Conservation (phyloP, 78 protist genomes). For the Anaeramoeba flamelloides region DNA sequence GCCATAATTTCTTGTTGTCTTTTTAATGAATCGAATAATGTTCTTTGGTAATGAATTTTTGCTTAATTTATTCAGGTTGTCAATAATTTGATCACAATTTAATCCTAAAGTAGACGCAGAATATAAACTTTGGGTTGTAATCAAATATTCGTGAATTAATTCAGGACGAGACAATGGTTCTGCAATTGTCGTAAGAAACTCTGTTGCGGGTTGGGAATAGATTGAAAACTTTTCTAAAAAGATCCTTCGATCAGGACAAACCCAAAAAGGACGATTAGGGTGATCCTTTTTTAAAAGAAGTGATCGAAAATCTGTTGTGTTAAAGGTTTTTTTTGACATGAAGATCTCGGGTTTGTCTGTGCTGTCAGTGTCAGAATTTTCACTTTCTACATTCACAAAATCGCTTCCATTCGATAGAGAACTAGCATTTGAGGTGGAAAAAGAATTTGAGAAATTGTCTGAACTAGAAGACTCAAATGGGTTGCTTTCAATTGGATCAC, state of each 20-base stretch:
- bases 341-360: no score
- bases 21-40: background rate
- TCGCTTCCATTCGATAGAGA: no score
- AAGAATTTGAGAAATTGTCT: no score
- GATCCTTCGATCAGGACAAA: constrained; percentile 61
- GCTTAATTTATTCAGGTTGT: background rate
- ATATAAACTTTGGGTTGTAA: constrained; percentile 70
- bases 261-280: constrained; percentile 56
- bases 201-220: constrained; percentile 59
- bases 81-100: background rate
- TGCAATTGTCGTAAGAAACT: constrained; percentile 83
- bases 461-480: no score
- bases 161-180: constrained; percentile 74
- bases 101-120: constrained; percentile 78
- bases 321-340: no score
- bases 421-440: no score
- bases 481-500: no score
- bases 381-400: no score
- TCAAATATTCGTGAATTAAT: constrained; percentile 64
- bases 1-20: background rate
- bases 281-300: constrained; percentile 25
- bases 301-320: no score
- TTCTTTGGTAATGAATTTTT: background rate
- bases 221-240: constrained; percentile 72
- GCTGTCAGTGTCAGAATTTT: no score